Conservation (phyloP, 805 yeast genomes). For the Cyberlindnera amylophila region DNA sequence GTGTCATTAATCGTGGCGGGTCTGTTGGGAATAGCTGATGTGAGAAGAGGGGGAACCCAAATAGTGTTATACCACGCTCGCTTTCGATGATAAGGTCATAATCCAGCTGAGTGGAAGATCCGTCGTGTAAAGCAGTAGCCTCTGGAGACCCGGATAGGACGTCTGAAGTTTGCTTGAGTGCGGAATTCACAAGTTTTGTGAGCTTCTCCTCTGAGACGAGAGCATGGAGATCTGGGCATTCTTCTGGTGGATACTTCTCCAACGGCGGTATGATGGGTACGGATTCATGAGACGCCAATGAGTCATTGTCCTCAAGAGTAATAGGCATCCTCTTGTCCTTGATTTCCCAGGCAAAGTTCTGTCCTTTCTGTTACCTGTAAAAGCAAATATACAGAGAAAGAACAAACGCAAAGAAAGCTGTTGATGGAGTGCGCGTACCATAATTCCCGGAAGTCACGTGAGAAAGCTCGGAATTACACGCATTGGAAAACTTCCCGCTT, state of each 20-base stretch:
- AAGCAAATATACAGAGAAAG: neutral
- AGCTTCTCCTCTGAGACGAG: slow-evolving; percentile 2
- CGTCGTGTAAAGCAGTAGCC: too few species aligned
- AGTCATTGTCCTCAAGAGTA: slow-evolving; percentile 10
- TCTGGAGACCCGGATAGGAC: too few species aligned
- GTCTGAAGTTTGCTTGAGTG: slow-evolving; percentile 1
- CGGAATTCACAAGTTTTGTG: slow-evolving; percentile 2
- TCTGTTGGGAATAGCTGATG: slow-evolving; percentile 43
- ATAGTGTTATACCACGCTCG: slow-evolving; percentile 48
- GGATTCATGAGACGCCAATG: neutral
- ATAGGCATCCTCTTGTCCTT: slow-evolving; percentile 6
- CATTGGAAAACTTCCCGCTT: neutral
- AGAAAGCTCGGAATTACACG: neutral
- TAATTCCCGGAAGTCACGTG: too few species aligned
- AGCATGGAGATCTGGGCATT: slow-evolving; percentile 7
- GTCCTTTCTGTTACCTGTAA: too few species aligned
- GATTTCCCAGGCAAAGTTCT: too few species aligned
- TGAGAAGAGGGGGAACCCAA: slow-evolving; percentile 51
- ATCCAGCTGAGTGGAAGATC: slow-evolving; percentile 3
- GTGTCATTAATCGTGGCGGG: slow-evolving; percentile 34
- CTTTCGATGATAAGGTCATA: slow-evolving; percentile 47
- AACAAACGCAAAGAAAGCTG: neutral
- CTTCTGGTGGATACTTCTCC: slow-evolving; percentile 8
- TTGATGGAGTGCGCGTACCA: neutral
- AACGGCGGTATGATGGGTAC: neutral